These are phyloP conservation scores for Blastobotrys elegans DNA, from an alignment of 1,139 yeast genomes.

Conservation along the genomic window DNA sequence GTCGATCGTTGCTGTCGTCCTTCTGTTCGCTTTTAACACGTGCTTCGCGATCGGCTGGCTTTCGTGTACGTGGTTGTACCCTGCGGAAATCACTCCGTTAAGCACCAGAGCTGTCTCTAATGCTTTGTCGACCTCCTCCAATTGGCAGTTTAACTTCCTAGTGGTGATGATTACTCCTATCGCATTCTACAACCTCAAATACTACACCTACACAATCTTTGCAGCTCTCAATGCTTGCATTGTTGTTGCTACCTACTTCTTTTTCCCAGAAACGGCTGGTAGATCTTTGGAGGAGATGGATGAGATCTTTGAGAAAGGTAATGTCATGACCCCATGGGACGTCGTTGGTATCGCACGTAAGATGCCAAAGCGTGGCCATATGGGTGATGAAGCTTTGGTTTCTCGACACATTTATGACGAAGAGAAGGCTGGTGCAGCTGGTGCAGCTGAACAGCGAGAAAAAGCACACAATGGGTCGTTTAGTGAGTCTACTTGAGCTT, in stretches of 20 bases:
- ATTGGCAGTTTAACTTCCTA: constrained; percentile 48
- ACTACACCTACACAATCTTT: constrained; percentile 44
- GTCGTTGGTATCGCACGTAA: constrained; percentile 29
- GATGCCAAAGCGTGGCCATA: constrained; percentile 19
- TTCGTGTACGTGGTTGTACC: constrained; percentile 44
- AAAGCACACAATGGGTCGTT: neutral
- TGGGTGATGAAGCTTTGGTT: constrained; percentile 8
- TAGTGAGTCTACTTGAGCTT: neutral
- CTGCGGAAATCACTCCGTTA: constrained; percentile 44
- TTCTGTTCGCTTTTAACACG: constrained; percentile 48
- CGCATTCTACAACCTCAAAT: constrained; percentile 41
- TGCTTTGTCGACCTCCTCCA: constrained; percentile 52
- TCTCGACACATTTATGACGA: constrained; percentile 1
- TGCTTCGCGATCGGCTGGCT: constrained; percentile 55
- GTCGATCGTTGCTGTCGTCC: constrained; percentile 42
- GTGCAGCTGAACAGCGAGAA: neutral
- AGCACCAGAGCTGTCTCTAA: constrained; percentile 49
- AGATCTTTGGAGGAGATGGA: constrained; percentile 21
- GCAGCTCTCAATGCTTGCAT: constrained; percentile 39
- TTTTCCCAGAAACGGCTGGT: constrained; percentile 19
- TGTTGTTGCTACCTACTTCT: constrained; percentile 19
- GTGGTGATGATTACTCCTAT: constrained; percentile 53
- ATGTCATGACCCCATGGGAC: constrained; percentile 39
- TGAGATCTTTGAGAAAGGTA: constrained; percentile 23
- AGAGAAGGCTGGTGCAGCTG: neutral